Base-by-base conservation (phyloP, 768 basidiomycete genomes). In the Rubroboletus pulcherrimus region DNA sequence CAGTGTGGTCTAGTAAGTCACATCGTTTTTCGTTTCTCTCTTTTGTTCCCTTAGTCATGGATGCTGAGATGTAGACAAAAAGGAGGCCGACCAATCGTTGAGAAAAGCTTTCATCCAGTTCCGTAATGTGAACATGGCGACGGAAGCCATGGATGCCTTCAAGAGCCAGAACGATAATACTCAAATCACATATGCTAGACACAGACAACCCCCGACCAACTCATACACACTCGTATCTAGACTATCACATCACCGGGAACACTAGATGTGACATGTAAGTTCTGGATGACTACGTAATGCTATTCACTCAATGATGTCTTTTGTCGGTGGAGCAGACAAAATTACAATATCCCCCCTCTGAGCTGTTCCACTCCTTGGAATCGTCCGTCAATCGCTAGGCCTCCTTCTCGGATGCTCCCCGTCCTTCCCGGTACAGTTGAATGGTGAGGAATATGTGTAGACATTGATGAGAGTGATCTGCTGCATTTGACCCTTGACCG, bases 21-120 rank as follows among this genome's bases (percentile, higher is more conserved):
- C 24, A 12, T 48, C 47, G 24, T 24, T 24, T 4, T 4, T 24
- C 24, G n/a, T n/a, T n/a, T 24, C 24, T 30, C 37, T 33, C 19
- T 1, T 11, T 29, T n/a, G n/a, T n/a, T n/a, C 34, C 15, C 4
- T 14, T 39, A 43, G 19, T 31, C 14, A 11, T 44, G 4, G 30
- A 11, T 51, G 29, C 54, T 56, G 12, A 55, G 2, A 19, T 21
- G 57, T 74, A 71, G 66, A 51, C 56, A 63, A 68, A 56, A 66
- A 53, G 19, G 56, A 69, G 24, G 73, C 66, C 0, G 73, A 74
- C 29, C 63, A 62, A 15, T 54, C 55, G 10, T 64, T 54, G n/a
- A 67, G 70, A 7, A 69, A 60, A 4, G 82, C 78, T 26, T 87
- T 84, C 70, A 64, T 87, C 53, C 76, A 83, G 56, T 86, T 87